Conservation (phyloP, 139 green algal species). For the Pleodorina starrii region DNA sequence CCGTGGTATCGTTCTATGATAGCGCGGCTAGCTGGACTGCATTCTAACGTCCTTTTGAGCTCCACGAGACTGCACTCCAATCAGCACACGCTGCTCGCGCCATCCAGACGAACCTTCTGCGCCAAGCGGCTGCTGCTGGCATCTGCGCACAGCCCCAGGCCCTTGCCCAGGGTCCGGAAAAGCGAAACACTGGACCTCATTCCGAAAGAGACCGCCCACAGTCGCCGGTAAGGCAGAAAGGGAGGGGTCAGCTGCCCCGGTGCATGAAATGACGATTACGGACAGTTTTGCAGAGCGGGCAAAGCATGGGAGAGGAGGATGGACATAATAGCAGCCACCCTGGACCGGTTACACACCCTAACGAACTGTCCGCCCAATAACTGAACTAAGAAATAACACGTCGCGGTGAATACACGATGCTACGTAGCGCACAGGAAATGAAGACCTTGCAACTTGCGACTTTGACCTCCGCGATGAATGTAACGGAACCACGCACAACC, state of each 20-base stretch:
- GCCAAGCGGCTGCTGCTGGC: neutral
- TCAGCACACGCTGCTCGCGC: neutral
- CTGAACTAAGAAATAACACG: too few species aligned
- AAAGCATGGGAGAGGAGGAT: too few species aligned
- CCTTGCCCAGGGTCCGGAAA: constrained; percentile 48
- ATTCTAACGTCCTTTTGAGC: neutral
- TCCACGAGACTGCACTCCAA: neutral
- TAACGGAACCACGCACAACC: too few species aligned
- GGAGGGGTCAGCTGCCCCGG: neutral
- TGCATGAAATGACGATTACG: too few species aligned
- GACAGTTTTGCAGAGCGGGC: too few species aligned
- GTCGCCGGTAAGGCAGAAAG: neutral
- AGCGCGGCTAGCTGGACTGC: neutral
- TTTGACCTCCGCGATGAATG: too few species aligned
- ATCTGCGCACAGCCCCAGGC: constrained; percentile 27
- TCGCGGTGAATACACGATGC: too few species aligned
- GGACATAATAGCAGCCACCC: too few species aligned
- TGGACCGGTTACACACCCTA: neutral
- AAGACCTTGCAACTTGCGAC: too few species aligned
- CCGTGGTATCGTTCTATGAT: neutral
- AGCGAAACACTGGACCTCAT: constrained; percentile 27
- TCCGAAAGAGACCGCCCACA: constrained; percentile 16
- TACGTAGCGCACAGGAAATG: too few species aligned
- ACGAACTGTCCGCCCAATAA: too few species aligned
- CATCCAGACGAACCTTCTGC: constrained; percentile 14